Percentiles rank a stretch among this genome's conserved stretches.
These are phyloP conservation scores for Eudorina sp. DNA, from an alignment of 139 green algal species.

Conservation along the genomic window DNA sequence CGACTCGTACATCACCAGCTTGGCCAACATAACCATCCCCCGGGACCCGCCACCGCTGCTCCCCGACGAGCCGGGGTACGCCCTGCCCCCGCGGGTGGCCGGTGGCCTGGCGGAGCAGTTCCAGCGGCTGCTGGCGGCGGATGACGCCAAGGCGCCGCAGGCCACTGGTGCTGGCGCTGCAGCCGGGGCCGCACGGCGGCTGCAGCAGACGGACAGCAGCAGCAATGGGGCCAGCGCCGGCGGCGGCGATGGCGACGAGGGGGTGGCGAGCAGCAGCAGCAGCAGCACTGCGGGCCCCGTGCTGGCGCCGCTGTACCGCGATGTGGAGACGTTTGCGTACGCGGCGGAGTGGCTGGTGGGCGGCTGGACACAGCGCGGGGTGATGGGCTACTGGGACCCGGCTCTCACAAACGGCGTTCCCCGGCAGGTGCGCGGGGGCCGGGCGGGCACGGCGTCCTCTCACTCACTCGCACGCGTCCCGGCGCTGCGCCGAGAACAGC, in stretches of 20 bases:
- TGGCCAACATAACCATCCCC: slow-evolving; percentile 27
- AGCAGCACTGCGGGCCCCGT: neutral
- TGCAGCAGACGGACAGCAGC: neutral
- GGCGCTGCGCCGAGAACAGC: too few relatives aligned
- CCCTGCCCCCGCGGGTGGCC: neutral
- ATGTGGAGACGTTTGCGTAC: slow-evolving; percentile 28
- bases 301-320: neutral
- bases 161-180: neutral
- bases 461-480: too few relatives aligned
- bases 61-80: slow-evolving; percentile 11
- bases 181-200: neutral
- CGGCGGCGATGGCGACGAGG: too few relatives aligned
- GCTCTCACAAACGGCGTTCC: neutral
- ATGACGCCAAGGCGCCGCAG: neutral
- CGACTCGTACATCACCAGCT: neutral
- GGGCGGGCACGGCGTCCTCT: too few relatives aligned
- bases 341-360: slow-evolving; percentile 38
- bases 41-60: neutral
- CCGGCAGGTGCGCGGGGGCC: neutral
- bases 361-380: slow-evolving; percentile 24
- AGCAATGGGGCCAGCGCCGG: neutral
- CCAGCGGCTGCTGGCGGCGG: neutral
- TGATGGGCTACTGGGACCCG: slow-evolving; percentile 35
- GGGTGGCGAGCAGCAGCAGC: neutral
- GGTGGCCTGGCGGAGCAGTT: slow-evolving; percentile 5